Evolutionary conservation across 2,329 filamentous ascomycete genomes (phyloP), one percentile per base, ranked within the genome.

Genomic region (Colletotrichum orchidophilum): DNA sequence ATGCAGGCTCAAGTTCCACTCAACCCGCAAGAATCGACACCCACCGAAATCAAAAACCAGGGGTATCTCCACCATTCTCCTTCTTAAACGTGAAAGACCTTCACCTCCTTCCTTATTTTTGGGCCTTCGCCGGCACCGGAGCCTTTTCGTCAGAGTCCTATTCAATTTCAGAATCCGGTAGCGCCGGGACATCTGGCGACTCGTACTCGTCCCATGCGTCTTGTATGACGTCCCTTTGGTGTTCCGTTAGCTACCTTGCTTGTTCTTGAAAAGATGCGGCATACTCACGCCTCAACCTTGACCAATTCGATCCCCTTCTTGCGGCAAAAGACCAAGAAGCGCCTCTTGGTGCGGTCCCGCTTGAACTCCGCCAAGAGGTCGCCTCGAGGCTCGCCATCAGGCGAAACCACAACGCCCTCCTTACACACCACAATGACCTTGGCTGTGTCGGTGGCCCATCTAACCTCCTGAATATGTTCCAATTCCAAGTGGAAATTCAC

Each of bases 301-400:
- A 80, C 75, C 57, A 88, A 72, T 52, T 75, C 78, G 7, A 88
- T 76, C 1, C 81, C 81, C 77, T 83, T 84, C 73, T 81, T 81
- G 69, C 80, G 79, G 49, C 84, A 81, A 68, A 89, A 87, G 24
- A 76, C 75, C 57, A 90, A 76, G 73, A 90, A 88, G 2, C 88
- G 81, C 67, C 81, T 80, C 80, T 88, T 86, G 5, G 87, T 89
- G 24, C 86, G 81, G 73, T 84, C 81, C 6, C 87, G 78, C 76
- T 87, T 87, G 74, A 90, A 90, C 65, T 82, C 78, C 7, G 84
- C 86, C 73, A 90, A 80, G 3, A 90, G 76, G 53, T 87, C 81
- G 3, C 86, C 86, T 6, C 85, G 78, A 11, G 78, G 77, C 53
- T 80, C 75, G 12, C 80, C 80, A 57, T 82, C 79, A 24, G 74